These are phyloP conservation scores for Malassezia globosa DNA, from an alignment of 1,284 basidiomycete genomes.

Conservation along the genomic window DNA sequence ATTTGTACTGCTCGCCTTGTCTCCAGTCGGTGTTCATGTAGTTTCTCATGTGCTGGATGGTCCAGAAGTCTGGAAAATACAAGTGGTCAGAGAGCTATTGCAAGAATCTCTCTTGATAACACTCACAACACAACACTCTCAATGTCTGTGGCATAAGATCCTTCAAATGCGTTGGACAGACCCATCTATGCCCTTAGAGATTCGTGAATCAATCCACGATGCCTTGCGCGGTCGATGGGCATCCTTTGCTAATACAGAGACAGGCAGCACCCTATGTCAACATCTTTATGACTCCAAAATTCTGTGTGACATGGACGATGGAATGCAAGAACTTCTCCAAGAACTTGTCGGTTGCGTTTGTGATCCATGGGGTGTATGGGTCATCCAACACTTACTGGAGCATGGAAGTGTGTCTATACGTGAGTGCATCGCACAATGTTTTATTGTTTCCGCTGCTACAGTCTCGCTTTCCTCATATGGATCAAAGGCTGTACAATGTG, in stretches of 20 bases:
- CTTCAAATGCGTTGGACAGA: conserved; percentile 28
- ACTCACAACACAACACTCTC: conserved; percentile 27
- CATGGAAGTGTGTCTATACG: conserved; percentile 26
- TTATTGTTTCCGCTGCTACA: conserved; percentile 23
- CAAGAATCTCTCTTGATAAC: conserved; percentile 23
- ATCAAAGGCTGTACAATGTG: conserved; percentile 42
- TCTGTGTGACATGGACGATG: conserved; percentile 11
- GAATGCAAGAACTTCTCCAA: conserved; percentile 35
- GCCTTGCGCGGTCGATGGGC: conserved; percentile 32
- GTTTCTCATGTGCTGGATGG: conserved; percentile 32
- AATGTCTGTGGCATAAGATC: conserved; percentile 37
- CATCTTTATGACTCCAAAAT: conserved; percentile 32
- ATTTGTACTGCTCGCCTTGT: conserved; percentile 29
- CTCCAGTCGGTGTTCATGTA: conserved; percentile 38
- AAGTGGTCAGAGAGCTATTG: conserved; percentile 33
- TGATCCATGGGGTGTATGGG: conserved; percentile 46
- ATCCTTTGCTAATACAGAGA: conserved; percentile 30
- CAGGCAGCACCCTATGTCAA: conserved; percentile 39
- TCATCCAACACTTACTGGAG: conserved; percentile 39
- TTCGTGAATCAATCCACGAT: conserved; percentile 20
- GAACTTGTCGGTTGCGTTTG: conserved; percentile 27
- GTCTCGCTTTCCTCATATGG: conserved; percentile 41
- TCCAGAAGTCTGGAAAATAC: conserved; percentile 16
- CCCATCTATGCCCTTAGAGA: neutral
- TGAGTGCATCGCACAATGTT: conserved; percentile 18